Conservation (phyloP, 805 yeast species). For the Suhomyces pyralidae region DNA sequence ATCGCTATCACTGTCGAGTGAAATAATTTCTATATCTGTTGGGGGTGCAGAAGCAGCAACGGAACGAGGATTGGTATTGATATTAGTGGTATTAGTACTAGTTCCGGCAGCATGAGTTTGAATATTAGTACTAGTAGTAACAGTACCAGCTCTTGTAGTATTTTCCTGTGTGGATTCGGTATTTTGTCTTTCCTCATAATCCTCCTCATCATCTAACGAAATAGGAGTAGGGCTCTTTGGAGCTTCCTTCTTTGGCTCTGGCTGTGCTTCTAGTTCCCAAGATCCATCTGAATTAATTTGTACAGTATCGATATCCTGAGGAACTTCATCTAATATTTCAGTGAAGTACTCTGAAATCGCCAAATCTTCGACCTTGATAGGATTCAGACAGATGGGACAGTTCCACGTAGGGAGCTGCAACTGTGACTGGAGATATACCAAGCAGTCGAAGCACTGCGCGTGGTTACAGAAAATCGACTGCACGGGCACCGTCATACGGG, state of each 20-base stretch:
- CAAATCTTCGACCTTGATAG: conserved; percentile 53
- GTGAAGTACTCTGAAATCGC: conserved; percentile 71
- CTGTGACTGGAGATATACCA: conserved; percentile 70
- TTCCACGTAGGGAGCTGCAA: conserved; percentile 79
- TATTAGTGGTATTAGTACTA: too few species aligned
- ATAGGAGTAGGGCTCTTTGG: conserved; percentile 2
- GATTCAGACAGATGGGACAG: conserved; percentile 76
- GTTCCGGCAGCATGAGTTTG: too few species aligned
- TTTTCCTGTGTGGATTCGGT: conserved; percentile 9
- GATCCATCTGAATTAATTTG: conserved; percentile 68
- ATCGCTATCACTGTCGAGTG: conserved; percentile 50
- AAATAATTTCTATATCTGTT: conserved; percentile 40
- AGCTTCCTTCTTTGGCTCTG: conserved; percentile 15
- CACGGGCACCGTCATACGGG: conserved; percentile 68
- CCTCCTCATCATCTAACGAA: background rate
- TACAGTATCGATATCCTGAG: conserved; percentile 59
- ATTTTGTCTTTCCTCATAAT: conserved; percentile 9
- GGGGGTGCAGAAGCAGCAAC: background rate
- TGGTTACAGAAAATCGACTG: conserved; percentile 73
- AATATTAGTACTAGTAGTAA: too few species aligned
- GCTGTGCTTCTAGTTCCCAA: conserved; percentile 50
- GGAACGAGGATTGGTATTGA: too few species aligned
- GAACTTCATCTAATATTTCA: conserved; percentile 56
- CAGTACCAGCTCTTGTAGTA: background rate
- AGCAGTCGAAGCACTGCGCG: conserved; percentile 84